Percentiles rank a stretch among this genome's conserved stretches.
Conservation (phyloP, 305 asterid genomes). For the Rubia peregrina region DNA sequence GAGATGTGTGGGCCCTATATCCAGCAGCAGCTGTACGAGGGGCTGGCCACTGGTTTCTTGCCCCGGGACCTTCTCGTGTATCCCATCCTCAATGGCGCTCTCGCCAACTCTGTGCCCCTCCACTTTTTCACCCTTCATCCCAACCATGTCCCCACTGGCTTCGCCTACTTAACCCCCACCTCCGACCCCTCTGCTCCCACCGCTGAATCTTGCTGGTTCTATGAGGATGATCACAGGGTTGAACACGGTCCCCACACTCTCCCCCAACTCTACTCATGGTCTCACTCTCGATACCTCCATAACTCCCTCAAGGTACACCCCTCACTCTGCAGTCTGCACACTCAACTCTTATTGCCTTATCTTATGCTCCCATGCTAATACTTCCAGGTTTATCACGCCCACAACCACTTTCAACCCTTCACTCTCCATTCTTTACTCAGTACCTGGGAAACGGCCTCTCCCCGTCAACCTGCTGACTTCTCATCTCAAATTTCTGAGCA, state of each 20-base stretch:
- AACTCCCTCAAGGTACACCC: slow-evolving; percentile 57
- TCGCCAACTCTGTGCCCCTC: slow-evolving; percentile 66
- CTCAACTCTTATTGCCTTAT: neutral
- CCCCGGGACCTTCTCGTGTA: slow-evolving; percentile 78
- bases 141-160: slow-evolving; percentile 77
- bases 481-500: slow-evolving; percentile 59
- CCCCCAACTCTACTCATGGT: slow-evolving; percentile 69
- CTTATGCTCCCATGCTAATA: slow-evolving; percentile 15
- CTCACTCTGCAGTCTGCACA: neutral
- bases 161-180: slow-evolving; percentile 39
- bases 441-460: slow-evolving; percentile 43
- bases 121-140: slow-evolving; percentile 68
- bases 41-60: slow-evolving; percentile 70
- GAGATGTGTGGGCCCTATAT: slow-evolving; percentile 96
- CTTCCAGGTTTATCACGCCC: slow-evolving; percentile 64
- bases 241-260: slow-evolving; percentile 83
- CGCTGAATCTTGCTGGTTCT: slow-evolving; percentile 75
- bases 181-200: slow-evolving; percentile 34
- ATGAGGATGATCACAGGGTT: slow-evolving; percentile 63
- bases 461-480: slow-evolving; percentile 34
- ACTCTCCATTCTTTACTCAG: slow-evolving; percentile 51
- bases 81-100: slow-evolving; percentile 59
- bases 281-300: slow-evolving; percentile 55
- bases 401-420: slow-evolving; percentile 46
- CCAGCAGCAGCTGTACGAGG: slow-evolving; percentile 76